Evolutionary conservation across 2,329 filamentous ascomycete species (phyloP).

Genomic region (Hypoxylon sp.): DNA sequence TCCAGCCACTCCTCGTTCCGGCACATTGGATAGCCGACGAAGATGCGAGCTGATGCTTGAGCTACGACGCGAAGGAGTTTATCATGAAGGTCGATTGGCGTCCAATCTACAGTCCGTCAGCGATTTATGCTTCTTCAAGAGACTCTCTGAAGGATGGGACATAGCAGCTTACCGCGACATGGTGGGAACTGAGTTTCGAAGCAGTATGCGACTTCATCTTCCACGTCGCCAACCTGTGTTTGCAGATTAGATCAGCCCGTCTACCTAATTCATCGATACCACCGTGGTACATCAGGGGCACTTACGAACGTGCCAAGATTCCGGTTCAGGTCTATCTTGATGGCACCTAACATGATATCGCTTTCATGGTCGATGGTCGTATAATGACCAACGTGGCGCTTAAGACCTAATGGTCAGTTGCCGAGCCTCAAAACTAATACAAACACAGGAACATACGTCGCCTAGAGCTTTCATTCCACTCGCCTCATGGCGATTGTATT

Average conservation of each 20-base stretch:
- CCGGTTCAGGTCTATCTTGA: conserved; percentile 48
- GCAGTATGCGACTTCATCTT: conserved; percentile 44
- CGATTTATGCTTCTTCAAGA: neutral
- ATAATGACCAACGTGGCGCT: conserved; percentile 48
- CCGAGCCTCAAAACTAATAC: neutral
- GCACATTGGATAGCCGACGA: conserved; percentile 48
- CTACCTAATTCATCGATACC: too few relatives aligned
- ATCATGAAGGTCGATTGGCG: conserved; percentile 45
- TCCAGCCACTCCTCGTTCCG: conserved; percentile 47
- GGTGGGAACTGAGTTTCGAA: conserved; percentile 46
- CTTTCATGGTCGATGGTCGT: conserved; percentile 50
- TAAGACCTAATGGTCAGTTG: conserved; percentile 8
- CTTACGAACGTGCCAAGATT: conserved; percentile 44
- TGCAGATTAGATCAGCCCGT: too few relatives aligned
- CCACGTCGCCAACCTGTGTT: conserved; percentile 40
- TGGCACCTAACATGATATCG: conserved; percentile 47
- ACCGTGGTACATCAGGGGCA: too few relatives aligned
- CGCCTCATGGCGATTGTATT: conserved; percentile 44
- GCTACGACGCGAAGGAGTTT: conserved; percentile 46
- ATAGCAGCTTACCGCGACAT: conserved; percentile 41
- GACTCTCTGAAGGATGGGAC: neutral
- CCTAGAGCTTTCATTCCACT: conserved; percentile 48
- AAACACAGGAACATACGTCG: conserved; percentile 40
- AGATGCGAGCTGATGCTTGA: conserved; percentile 48
- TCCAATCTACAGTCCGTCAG: conserved; percentile 44